Evolutionary conservation across 2,329 filamentous ascomycete genomes (phyloP), one percentile per base, ranked within the genome.

Genomic region (Juglanconis sp.): DNA sequence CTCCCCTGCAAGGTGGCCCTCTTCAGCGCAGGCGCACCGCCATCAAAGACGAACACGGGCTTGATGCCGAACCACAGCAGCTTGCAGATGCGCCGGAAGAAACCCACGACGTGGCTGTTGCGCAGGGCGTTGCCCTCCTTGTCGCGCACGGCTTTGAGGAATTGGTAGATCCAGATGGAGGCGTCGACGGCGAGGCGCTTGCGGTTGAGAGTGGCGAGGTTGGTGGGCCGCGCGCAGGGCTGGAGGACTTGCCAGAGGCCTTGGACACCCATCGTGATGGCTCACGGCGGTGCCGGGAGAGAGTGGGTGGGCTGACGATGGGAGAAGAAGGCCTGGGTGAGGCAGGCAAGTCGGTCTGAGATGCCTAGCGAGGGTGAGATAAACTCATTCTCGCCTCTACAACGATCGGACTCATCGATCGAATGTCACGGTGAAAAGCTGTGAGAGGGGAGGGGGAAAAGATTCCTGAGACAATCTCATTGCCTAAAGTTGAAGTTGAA

Each of bases 101-200:
- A 99, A 44, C 96, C 95, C 48, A 99, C 91, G 40, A 99, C 86
- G 71, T 99, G 95, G 35, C 91, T 94, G 77, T 97, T 99, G 65
- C 93, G 91, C 56, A 99, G 81, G 1, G 95, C 95, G 71, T 99
- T 96, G 57, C 95, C 95, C 76, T 99, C 95, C 71, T 98, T 97
- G 77, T 99, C 95, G 68, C 95, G 93, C 10, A 99, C 95, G 9
- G 96, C 95, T 78, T 99, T 99, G 68, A 99, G 86, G 71, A 99
- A 99, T 72, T 99, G 95, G 81, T 99, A 99, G 68, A 99, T 98
- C 95, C 95, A 99, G 72, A 99, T 99, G 11, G 93, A 97, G 61
- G 96, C 95, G 77, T 99, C 95, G 66, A 99, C 92, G 51, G 95
- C 96, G 53, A 99, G 89, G 15, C 95, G 92, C 77, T 96, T 97